Conservation (phyloP, 306 rosid species). For the Cyamopsis tetragonoloba region DNA sequence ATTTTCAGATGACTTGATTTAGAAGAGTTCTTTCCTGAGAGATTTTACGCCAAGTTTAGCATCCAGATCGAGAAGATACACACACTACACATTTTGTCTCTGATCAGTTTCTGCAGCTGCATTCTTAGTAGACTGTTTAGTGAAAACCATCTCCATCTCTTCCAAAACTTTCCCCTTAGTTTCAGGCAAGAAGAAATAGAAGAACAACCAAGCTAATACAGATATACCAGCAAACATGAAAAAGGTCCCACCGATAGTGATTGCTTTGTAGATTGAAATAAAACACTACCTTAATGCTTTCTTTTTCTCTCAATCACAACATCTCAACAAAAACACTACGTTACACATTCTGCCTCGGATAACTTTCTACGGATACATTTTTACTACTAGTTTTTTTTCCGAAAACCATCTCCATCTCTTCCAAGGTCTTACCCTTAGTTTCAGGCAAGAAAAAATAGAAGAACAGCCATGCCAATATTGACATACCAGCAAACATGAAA, state of each 20-base stretch:
- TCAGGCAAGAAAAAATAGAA: constrained; percentile 64
- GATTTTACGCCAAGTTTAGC: not conserved
- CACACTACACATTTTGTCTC: not conserved
- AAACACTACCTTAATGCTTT: no score
- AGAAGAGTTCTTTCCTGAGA: not conserved
- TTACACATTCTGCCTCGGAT: not conserved
- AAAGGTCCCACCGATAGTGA: constrained; percentile 65
- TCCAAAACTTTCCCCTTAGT: constrained; percentile 69
- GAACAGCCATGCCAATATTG: constrained; percentile 54
- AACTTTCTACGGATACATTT: not conserved
- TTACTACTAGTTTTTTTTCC: not conserved
- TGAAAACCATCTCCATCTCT: constrained; percentile 61
- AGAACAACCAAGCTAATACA: constrained; percentile 48
- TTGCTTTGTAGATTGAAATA: constrained; percentile 51
- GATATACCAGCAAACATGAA: constrained; percentile 60
- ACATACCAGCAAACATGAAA: constrained; percentile 60
- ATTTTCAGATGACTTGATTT: no score
- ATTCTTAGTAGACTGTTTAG: not conserved
- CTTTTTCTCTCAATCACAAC: not conserved
- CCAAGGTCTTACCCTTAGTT: constrained; percentile 68
- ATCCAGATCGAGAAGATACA: no score
- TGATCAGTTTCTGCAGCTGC: not conserved
- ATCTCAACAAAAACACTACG: not conserved
- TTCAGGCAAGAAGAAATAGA: constrained; percentile 60
- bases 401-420: constrained; percentile 67